Base-by-base conservation (phyloP, 2,329 filamentous ascomycete species). In the Atkinsonella texensis region DNA sequence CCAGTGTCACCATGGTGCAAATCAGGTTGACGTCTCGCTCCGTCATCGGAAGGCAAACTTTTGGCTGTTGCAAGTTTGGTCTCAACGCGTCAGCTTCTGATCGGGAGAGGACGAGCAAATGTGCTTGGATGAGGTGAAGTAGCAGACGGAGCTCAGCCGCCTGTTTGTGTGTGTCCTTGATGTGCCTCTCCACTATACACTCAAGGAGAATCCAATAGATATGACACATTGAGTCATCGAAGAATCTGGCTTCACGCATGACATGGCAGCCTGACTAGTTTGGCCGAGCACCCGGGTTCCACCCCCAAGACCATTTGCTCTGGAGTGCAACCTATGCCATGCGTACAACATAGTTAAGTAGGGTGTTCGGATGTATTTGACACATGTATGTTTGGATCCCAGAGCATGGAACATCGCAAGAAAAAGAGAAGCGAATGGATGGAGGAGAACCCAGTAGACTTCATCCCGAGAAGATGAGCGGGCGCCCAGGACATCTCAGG, bases 381-480 rank as follows among this genome's bases (percentile, higher is more conserved):
- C n/a, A 13, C 8, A 31, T 10, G 9, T 17, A 12, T 17, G 13
- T 12, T 47, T 18, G 4, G 7, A n/a, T 28, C 20, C 47, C 7
- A 28, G 28, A 6, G 28, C 28, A 28, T 28, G 28, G 7, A 28
- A 4, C 28, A n/a, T 11, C 9, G 6, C 17, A 18, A 12, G 67
- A 68, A 66, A 71, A 64, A 60, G 55, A 55, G 63, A 71, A 71
- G 70, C 69, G 69, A 70, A 65, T 59, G 58, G 58, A 66, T 64
- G 48, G 59, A 62, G 62, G 62, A 63, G 57, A 15, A 28, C 7
- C 28, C 35, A 35, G 48, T 11, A 32, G 35, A 31, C 46, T 48
- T 35, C 51, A 52, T 49, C 23, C n/a, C n/a, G 49, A 20, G 28
- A 49, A 39, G n/a, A 10, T 40, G 20, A 44, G 33, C 28, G 23